phyloP scores from a whole-genome alignment of 305 asterid genomes.

The Fraxinus sp. region DNA sequence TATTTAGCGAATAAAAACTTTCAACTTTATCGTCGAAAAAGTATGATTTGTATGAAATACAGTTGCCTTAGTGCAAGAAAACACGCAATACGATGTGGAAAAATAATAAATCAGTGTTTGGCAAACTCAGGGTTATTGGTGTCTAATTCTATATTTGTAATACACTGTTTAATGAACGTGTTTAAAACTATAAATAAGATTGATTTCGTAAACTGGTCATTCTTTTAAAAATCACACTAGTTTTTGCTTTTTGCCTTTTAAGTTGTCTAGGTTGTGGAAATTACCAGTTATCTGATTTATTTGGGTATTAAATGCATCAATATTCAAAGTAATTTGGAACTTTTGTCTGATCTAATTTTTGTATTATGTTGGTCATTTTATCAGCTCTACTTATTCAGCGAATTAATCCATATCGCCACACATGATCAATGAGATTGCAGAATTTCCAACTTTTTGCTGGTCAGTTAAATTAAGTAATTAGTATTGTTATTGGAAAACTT shows the following conservation, averaged over 20 bases:
- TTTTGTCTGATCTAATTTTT: background rate
- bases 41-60: background rate
- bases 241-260: constrained; percentile 7
- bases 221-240: background rate
- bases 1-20: background rate
- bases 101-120: background rate
- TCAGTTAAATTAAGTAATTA: background rate
- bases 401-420: no score
- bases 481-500: constrained; percentile 1
- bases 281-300: background rate
- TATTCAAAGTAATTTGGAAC: background rate
- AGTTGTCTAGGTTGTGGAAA: constrained; percentile 6
- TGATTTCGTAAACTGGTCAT: background rate
- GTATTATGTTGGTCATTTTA: constrained; percentile 1
- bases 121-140: background rate
- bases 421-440: background rate
- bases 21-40: background rate
- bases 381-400: background rate
- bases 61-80: background rate
- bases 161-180: background rate
- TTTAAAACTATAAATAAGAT: background rate
- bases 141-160: background rate
- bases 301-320: background rate
- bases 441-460: background rate
- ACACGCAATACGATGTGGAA: background rate